Evolutionary conservation across 768 basidiomycete genomes (phyloP).

Genomic region (Pisolithus sp.): DNA sequence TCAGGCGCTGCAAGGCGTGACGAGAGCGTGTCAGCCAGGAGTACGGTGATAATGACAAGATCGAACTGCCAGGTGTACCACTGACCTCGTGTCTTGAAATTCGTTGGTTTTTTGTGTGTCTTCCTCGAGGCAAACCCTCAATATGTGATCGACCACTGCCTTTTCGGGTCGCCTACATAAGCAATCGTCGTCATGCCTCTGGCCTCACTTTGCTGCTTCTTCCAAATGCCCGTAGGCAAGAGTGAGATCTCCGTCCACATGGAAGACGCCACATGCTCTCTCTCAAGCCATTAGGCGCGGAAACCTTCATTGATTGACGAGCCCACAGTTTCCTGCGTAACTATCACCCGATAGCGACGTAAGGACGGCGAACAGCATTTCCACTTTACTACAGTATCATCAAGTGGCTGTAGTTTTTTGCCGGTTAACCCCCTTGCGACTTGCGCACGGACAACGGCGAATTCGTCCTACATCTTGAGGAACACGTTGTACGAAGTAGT

Average conservation of each 20-base stretch:
- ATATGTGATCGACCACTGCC: constrained; percentile 4
- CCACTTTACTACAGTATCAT: no score
- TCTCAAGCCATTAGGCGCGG: no score
- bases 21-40: constrained; percentile 32
- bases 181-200: background rate
- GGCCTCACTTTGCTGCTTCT: no score
- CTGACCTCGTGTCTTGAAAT: constrained; percentile 17
- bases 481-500: no score
- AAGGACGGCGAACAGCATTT: no score
- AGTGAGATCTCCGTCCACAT: background rate
- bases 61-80: constrained; percentile 4
- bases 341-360: no score
- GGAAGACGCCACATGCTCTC: background rate
- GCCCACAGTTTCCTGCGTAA: no score
- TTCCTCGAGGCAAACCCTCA: constrained; percentile 15
- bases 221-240: background rate
- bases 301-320: no score
- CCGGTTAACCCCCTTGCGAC: no score
- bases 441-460: no score
- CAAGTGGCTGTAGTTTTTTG: no score
- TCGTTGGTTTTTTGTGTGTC: constrained; percentile 9
- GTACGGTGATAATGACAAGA: constrained; percentile 17
- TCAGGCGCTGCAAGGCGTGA: constrained; percentile 29
- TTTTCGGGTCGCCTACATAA: constrained; percentile 5
- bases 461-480: no score